A percentile compares a stretch with the other conserved stretches of the same genome.
Conservation (phyloP, 257 asterid genomes). For the Rauvolfia tetraphylla region DNA sequence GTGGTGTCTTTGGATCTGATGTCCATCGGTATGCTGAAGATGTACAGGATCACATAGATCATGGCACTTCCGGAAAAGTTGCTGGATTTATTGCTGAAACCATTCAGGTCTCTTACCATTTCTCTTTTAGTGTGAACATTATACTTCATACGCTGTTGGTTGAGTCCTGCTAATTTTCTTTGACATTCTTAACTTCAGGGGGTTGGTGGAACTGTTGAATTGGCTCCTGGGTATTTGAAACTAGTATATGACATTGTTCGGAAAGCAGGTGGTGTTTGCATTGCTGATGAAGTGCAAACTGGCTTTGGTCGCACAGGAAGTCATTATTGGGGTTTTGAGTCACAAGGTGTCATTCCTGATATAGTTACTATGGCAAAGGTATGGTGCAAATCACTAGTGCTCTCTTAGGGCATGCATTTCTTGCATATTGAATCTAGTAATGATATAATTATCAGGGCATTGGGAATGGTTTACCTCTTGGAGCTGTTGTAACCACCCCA, state of each 20-base stretch:
- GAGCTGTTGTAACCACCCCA: slow-evolving; percentile 98
- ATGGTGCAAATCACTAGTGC: neutral
- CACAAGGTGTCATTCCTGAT: slow-evolving; percentile 89
- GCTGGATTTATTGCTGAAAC: slow-evolving; percentile 98
- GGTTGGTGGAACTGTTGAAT: slow-evolving; percentile 95
- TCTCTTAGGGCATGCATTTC: neutral
- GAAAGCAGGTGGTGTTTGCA: slow-evolving; percentile 94
- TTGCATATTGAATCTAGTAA: slow-evolving; percentile 8
- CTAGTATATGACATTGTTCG: slow-evolving; percentile 74
- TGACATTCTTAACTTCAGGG: slow-evolving; percentile 53
- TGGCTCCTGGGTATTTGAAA: slow-evolving; percentile 94
- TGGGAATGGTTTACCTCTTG: slow-evolving; percentile 94
- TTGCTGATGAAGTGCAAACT: slow-evolving; percentile 97
- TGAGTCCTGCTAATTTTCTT: slow-evolving; percentile 13
- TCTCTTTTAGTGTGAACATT: slow-evolving; percentile 4
- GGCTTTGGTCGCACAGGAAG: slow-evolving; percentile 98
- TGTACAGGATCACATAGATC: slow-evolving; percentile 91
- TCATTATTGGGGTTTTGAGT: slow-evolving; percentile 97
- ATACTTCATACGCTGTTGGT: neutral
- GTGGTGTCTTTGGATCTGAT: slow-evolving; percentile 86
- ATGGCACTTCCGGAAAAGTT: slow-evolving; percentile 85
- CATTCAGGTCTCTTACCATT: slow-evolving; percentile 58
- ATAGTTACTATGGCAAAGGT: slow-evolving; percentile 99
- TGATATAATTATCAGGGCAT: slow-evolving; percentile 59
- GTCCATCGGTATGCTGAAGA: slow-evolving; percentile 75